Percentiles rank a stretch among this genome's conserved stretches.
Conservation (phyloP, 2,329 filamentous ascomycete genomes). For the Claviceps sp. region DNA sequence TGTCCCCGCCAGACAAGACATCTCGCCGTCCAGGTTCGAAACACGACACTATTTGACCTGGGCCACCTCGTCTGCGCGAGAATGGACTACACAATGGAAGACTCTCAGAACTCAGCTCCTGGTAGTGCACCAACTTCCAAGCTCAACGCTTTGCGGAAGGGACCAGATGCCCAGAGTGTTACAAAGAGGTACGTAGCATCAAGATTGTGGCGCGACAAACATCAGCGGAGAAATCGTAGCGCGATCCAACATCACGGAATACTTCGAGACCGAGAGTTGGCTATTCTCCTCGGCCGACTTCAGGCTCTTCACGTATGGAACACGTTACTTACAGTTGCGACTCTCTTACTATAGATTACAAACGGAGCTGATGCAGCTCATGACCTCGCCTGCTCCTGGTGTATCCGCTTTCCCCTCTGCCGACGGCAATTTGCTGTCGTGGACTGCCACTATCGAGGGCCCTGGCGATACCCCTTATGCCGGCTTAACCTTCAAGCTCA, state of each 20-base stretch:
- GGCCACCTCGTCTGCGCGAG: not conserved
- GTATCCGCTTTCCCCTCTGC: slow-evolving; percentile 89
- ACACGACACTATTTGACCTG: not conserved
- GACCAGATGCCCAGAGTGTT: slow-evolving; percentile 57
- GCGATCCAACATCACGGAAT: not conserved
- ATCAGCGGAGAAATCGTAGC: not conserved
- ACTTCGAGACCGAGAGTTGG: not conserved
- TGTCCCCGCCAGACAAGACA: not conserved
- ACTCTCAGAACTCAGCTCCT: slow-evolving; percentile 55
- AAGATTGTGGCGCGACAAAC: not conserved
- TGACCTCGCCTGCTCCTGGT: slow-evolving; percentile 87
- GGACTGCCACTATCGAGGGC: slow-evolving; percentile 88
- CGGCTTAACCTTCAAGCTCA: slow-evolving; percentile 79
- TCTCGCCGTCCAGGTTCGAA: not conserved
- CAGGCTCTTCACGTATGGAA: not conserved
- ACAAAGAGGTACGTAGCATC: slow-evolving; percentile 51
- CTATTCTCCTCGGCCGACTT: not conserved
- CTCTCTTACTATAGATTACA: slow-evolving; percentile 53
- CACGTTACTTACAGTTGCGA: not conserved
- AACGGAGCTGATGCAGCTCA: slow-evolving; percentile 95
- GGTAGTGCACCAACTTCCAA: slow-evolving; percentile 50
- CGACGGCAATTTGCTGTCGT: slow-evolving; percentile 79
- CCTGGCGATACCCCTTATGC: slow-evolving; percentile 87
- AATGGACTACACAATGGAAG: slow-evolving; percentile 33
- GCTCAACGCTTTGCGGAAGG: slow-evolving; percentile 41